Evolutionary conservation across 148 eudicot genomes (phyloP), one percentile per base, ranked within the genome.

Genomic region (Oxyria digyna): DNA sequence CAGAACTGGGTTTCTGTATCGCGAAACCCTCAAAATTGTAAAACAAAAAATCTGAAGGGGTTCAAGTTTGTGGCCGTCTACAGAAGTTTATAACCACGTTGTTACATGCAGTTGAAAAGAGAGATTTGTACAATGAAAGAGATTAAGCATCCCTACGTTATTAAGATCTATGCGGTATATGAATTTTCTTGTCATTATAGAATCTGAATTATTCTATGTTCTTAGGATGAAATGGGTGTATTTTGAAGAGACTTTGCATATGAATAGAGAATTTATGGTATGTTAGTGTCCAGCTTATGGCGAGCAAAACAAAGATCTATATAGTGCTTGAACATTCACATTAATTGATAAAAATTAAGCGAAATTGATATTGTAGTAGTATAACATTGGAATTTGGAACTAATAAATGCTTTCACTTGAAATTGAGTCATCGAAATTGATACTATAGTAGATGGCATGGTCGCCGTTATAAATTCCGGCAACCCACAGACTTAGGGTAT

Each of bases 261-360:
- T 62, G 14, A 4, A 9, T 13, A 3, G 69, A 18, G 45, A 12
- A 66, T 18, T 20, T 66, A 35, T 38, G n/a, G 10, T 15, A 10
- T 37, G 69, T 32, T 67, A 49, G 5, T 48, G 66, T 23, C 42
- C 79, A 92, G 97, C 96, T 89, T 65, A 84, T 92, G 96, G 97
- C 91, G 42, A 92, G 97, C 83, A 92, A 78, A 81, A 87, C 87
- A 9, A 92, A 87, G 88, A 92, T 92, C 78, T 92, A 89, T 68
- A 83, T 92, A 72, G 96, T 92, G 49, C 91, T 92, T 27, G 97
- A 92, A 62, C n/a, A n/a, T n/a, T n/a, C n/a, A n/a, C n/a, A n/a
- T n/a, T n/a, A n/a, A n/a, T n/a, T n/a, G n/a, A n/a, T n/a, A n/a
- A n/a, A n/a, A n/a, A n/a, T n/a, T n/a, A n/a, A n/a, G n/a, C n/a